Percentiles rank a stretch among this genome's conserved stretches.
These are phyloP conservation scores for Porphyrellus cyaneotinctus DNA, from an alignment of 768 basidiomycete genomes.

Conservation along the genomic window DNA sequence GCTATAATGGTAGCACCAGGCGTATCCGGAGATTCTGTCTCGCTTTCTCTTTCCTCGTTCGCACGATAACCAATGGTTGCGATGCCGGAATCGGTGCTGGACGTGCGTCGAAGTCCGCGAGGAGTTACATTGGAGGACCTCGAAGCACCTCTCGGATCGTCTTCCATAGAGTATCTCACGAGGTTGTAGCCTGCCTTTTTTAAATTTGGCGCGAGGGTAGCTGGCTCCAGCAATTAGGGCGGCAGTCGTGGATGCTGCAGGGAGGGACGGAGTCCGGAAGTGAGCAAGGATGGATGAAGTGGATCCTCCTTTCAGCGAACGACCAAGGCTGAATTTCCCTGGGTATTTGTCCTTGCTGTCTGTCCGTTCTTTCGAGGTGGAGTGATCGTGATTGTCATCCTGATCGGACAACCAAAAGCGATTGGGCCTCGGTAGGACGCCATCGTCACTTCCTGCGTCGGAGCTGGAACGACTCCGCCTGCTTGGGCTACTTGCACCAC, in stretches of 20 bases:
- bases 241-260: constrained; percentile 33
- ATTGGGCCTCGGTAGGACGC: constrained; percentile 14
- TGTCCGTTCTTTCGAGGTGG: background rate
- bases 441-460: constrained; percentile 17
- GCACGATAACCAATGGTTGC: background rate
- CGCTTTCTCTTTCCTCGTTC: constrained; percentile 6
- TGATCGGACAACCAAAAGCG: constrained; percentile 21
- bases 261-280: constrained; percentile 18
- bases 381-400: background rate
- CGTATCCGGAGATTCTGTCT: constrained; percentile 15
- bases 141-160: background rate
- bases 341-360: background rate
- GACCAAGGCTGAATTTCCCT: constrained; percentile 13
- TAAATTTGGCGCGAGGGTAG: constrained; percentile 54
- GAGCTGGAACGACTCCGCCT: constrained; percentile 22
- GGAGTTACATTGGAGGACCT: constrained; percentile 1
- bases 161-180: constrained; percentile 43
- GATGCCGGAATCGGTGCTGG: constrained; percentile 13
- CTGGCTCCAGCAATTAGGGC: constrained; percentile 69
- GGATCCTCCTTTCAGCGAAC: constrained; percentile 19
- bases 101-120: constrained; percentile 7
- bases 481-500: constrained; percentile 19
- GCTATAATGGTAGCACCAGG: constrained; percentile 13
- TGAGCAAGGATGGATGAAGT: constrained; percentile 26
- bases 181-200: constrained; percentile 63